Base-by-base conservation (phyloP, 768 basidiomycete genomes). In the Zangia roseola region DNA sequence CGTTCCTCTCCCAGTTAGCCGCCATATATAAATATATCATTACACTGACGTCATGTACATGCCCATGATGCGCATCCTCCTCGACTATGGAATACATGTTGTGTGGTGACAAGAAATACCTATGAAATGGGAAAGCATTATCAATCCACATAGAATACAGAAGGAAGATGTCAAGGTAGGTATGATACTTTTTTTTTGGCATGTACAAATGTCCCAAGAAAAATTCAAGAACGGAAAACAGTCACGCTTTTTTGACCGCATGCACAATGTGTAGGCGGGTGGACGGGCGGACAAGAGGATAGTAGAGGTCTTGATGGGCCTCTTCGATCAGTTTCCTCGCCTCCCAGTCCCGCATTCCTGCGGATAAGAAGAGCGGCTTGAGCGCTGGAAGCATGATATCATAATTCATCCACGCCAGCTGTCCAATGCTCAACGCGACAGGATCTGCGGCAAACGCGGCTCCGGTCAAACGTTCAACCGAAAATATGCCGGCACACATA, bases 111-210 rank as follows among this genome's bases (percentile, higher is more conserved):
- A 41, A 42, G 41, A 45, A 46, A 50, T 34, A 58, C 56, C 50
- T 56, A 84, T 78, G 78, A 83, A 87, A 85, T 77, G 79, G 81
- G 74, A 84, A 84, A 83, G 80, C 81, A 90, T 87, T 88, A 88
- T 88, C 87, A 81, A 90, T 38, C 83, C 78, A 63, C 65, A 69
- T 64, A 65, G 58, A 39, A 56, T 59, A 59, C 42, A 52, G 19
- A 43, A 37, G 25, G 43, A 26, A 51, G 36, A 38, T 51, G 46
- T 48, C 53, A 44, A 52, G 28, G 21, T 41, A 35, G 47, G 45
- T 59, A 62, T 62, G 40, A 42, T 68, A 59, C 63, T 68, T 69
- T 67, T 65, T 54, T 52, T 50, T 45, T 53, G 21, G 45, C 53
- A 45, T 44, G 44, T 45, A 53, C 48, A 63, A 28, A 45, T 61